Evolutionary conservation across 495 filamentous ascomycete species (phyloP).

Genomic region (Trichoderma virens): DNA sequence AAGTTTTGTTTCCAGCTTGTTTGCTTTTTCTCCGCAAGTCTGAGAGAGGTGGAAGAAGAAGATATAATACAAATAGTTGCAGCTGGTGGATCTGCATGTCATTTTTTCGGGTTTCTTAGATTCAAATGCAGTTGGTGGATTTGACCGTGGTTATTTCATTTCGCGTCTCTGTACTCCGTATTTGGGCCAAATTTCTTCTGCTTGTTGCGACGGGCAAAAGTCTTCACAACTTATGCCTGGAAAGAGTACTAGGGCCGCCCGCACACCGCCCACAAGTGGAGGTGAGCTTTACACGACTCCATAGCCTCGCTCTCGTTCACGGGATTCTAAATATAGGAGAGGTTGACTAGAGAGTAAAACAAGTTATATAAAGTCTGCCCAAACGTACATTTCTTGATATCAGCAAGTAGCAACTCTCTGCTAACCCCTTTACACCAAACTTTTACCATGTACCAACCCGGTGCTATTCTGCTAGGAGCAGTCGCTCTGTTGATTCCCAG

Average conservation of each 20-base stretch:
- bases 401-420: background rate
- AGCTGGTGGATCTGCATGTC: no score
- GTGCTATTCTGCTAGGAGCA: background rate
- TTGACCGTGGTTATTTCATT: no score
- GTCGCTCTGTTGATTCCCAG: background rate
- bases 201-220: no score
- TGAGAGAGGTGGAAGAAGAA: no score
- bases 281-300: background rate
- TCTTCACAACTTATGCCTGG: background rate
- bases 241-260: background rate
- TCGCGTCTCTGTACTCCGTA: no score
- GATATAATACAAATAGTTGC: no score
- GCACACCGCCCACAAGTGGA: background rate
- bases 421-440: background rate
- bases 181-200: no score
- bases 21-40: no score
- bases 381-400: background rate
- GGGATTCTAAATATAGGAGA: background rate
- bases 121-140: no score
- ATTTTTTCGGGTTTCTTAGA: no score
- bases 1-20: no score
- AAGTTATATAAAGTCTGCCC: background rate
- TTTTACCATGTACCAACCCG: background rate
- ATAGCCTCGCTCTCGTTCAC: background rate
- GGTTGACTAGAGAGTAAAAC: background rate